phyloP scores from a whole-genome alignment of 2,329 filamentous ascomycete species.

The Stemphylium vesicarium region DNA sequence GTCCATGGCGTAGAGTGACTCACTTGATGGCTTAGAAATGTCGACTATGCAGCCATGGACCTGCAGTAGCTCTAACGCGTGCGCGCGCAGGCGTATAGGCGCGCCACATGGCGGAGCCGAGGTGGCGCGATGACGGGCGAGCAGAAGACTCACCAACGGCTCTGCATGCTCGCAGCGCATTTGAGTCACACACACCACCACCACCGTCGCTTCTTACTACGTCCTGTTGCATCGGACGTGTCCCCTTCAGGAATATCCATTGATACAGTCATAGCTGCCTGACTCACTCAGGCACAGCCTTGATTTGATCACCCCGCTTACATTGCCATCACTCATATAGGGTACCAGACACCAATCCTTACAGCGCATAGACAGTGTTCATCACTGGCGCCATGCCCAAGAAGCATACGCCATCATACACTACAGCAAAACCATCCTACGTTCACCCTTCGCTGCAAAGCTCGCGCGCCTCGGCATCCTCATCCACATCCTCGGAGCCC shows the following conservation, averaged over 20 bases:
- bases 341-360: not conserved
- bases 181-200: constrained; percentile 13
- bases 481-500: constrained; percentile 30
- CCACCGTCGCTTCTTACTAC: not conserved
- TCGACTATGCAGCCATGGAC: not conserved
- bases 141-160: not conserved
- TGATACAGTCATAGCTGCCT: constrained; percentile 10
- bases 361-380: not conserved
- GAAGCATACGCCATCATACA: constrained; percentile 53
- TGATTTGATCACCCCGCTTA: constrained; percentile 14
- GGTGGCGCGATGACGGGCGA: constrained; percentile 14
- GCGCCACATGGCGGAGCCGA: not conserved
- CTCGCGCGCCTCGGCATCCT: constrained; percentile 34
- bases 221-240: no score
- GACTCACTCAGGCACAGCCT: constrained; percentile 10
- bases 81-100: no score
- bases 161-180: not conserved
- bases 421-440: constrained; percentile 50
- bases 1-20: no score
- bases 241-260: not conserved
- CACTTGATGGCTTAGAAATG: not conserved
- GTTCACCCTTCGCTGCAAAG: constrained; percentile 47
- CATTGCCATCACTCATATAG: constrained; percentile 10
- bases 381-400: constrained; percentile 52
- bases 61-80: not conserved